phyloP scores from a whole-genome alignment of 1,284 basidiomycete species.

The Ceratorhiza oryzae-sativae region DNA sequence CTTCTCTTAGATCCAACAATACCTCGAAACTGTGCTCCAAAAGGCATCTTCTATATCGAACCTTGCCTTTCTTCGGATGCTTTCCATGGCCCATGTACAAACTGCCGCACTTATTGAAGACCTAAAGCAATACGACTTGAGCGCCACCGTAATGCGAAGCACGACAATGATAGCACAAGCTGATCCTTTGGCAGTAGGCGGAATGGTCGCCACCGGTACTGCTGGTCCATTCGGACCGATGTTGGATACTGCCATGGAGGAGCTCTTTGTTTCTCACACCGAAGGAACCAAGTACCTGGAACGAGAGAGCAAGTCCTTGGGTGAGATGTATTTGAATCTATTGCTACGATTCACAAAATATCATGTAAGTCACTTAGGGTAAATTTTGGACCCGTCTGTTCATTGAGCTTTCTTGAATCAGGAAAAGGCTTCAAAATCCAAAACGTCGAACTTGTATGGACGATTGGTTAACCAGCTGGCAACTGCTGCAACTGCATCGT shows the following conservation, averaged over 20 bases:
- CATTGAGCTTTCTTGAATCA: conserved; percentile 47
- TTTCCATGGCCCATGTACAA: conserved; percentile 87
- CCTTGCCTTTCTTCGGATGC: conserved; percentile 88
- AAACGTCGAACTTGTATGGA: conserved; percentile 85
- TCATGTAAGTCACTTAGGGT: conserved; percentile 68
- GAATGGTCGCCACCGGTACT: conserved; percentile 34
- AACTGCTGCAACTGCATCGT: conserved; percentile 69
- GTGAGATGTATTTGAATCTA: conserved; percentile 80
- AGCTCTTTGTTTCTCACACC: conserved; percentile 93
- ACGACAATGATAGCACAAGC: conserved; percentile 49
- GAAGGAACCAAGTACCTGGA: conserved; percentile 94
- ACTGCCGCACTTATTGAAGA: conserved; percentile 87
- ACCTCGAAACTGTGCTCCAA: conserved; percentile 85
- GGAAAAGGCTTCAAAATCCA: conserved; percentile 80
- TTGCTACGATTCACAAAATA: conserved; percentile 83
- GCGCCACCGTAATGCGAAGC: conserved; percentile 64
- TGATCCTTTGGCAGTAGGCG: conserved; percentile 16
- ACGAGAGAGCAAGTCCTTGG: conserved; percentile 86
- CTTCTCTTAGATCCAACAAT: conserved; percentile 84
- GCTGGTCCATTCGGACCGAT: conserved; percentile 68
- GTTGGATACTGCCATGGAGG: conserved; percentile 95
- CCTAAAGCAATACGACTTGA: conserved; percentile 89
- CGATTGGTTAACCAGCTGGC: conserved; percentile 92
- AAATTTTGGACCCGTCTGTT: neutral
- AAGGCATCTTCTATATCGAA: conserved; percentile 79